phyloP scores from a whole-genome alignment of 345 rosid species.

The Lepidium africanum region DNA sequence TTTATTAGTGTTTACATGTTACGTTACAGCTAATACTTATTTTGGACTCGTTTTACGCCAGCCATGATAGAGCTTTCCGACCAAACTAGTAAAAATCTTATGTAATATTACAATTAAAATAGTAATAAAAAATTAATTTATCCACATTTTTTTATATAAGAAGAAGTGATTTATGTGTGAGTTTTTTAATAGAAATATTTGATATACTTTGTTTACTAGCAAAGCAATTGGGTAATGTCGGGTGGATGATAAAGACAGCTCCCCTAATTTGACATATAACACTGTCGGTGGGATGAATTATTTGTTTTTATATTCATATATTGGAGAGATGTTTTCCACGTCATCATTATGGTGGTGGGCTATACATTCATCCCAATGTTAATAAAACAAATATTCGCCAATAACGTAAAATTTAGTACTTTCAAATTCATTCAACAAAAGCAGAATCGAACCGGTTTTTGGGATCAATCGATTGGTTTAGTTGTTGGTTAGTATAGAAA shows the following conservation, averaged over 20 bases:
- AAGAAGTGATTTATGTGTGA: no score
- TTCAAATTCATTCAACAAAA: no score
- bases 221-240: conserved; percentile 6
- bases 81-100: background rate
- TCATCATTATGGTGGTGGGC: background rate
- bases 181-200: no score
- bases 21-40: conserved; percentile 16
- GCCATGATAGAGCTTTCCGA: conserved; percentile 11
- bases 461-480: no score
- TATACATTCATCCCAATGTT: background rate
- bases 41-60: background rate
- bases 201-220: conserved; percentile 5
- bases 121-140: no score
- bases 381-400: background rate
- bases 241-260: conserved; percentile 21
- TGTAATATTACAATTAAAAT: background rate
- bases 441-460: no score
- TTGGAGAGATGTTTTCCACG: background rate
- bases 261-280: conserved; percentile 8
- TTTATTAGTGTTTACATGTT: conserved; percentile 12
- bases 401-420: background rate
- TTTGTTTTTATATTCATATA: background rate
- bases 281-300: conserved; percentile 23
- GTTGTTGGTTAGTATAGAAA: no score
- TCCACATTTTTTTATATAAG: no score